Base-by-base conservation (phyloP, 2,329 filamentous ascomycete genomes). In the Aspergillus sp. region DNA sequence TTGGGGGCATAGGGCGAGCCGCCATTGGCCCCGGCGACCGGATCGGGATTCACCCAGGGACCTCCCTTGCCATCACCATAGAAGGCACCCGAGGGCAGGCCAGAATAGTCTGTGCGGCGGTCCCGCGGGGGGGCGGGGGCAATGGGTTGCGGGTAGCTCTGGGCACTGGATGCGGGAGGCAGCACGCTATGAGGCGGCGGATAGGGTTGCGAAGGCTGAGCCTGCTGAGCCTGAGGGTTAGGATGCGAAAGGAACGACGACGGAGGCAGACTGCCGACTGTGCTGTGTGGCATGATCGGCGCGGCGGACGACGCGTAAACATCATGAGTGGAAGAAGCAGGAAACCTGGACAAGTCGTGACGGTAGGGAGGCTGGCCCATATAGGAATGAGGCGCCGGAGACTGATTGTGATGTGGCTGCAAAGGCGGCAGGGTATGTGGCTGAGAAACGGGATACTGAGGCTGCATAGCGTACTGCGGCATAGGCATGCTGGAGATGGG, bases 101-200 rank as follows among this genome's bases (percentile, higher is more conserved):
- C 82, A 45, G 83, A 80, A 56, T 85, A 61, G 70, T 79, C 50
- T 66, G 70, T 42, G 69, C 72, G 63, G 43, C 66, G 66, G 49
- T 72, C 69, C 48, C 70, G 70, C 45, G 70, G 70, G 38, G 85
- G 84, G 38, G 85, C 85, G 10, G 85, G 85, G 39, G 85, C 85
- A 61, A 88, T 86, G 32, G 83, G 81, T 67, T 88, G 85, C 41
- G 83, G 84, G 64, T 88, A 85, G 45, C 81, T 80, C 57, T 82
- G 77, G 40, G 83, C 75, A 42, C 79, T 77, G 7, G 82, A 81
- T 27, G 82, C 71, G 65, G 85, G 81, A 41, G 82, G 78, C 71
- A 86, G 76, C 77, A 86, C 83, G 43, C 57, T 66, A 35, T 64
- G 62, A 35, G 65, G 65, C 29, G 67, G 63, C 47, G 66, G 67